Conservation (phyloP, 129 eudicot species). For the Silybum marianum region DNA sequence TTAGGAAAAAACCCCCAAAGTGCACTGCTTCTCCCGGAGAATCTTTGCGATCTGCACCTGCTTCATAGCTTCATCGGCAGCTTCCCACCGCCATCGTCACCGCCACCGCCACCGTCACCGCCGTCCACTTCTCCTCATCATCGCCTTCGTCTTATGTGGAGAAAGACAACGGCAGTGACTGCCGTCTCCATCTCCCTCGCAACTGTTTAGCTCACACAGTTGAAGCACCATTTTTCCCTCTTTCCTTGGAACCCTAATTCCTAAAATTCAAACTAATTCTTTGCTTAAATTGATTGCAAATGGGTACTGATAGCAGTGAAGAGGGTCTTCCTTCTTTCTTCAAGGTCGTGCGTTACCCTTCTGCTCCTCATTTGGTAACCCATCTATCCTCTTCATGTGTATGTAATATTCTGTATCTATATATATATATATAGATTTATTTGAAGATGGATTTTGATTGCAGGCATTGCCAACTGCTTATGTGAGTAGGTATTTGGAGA, state of each 20-base stretch:
- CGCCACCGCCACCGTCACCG: neutral
- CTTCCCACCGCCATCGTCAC: neutral
- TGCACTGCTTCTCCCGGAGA: neutral
- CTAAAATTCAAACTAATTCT: neutral
- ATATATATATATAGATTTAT: neutral
- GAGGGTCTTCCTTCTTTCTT: conserved; percentile 23
- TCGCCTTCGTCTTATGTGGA: neutral
- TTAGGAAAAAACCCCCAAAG: neutral
- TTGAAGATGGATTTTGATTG: neutral
- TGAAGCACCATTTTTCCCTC: neutral
- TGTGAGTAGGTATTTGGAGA: conserved; percentile 7
- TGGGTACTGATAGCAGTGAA: conserved; percentile 11
- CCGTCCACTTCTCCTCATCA: neutral
- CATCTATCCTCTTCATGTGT: neutral
- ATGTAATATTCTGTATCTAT: neutral
- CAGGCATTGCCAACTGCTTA: conserved; percentile 27
- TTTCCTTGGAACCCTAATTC: conserved; percentile 27
- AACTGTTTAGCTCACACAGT: too few species aligned
- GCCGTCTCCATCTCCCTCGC: neutral
- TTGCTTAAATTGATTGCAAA: conserved; percentile 11
- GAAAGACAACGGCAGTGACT: neutral
- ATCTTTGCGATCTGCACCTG: neutral
- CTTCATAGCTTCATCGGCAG: neutral
- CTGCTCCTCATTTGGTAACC: conserved; percentile 36
- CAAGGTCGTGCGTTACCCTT: conserved; percentile 38